Evolutionary conservation across 192 early-diverging fungal genomes (phyloP).

Genomic region (Obelidium mucronatum): DNA sequence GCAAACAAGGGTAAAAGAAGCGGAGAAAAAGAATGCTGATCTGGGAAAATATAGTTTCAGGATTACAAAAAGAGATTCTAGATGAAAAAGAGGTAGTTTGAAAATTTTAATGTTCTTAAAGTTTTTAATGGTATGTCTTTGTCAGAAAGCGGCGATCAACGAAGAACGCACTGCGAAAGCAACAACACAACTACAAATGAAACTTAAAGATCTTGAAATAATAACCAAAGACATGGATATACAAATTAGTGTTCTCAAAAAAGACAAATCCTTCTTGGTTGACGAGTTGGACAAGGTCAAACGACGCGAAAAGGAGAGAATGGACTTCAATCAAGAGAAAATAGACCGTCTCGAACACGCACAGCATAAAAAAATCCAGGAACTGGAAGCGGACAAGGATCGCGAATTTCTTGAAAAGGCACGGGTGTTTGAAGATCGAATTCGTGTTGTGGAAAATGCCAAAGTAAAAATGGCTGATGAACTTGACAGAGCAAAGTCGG

Average conservation of each 20-base stretch:
- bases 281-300: conserved; percentile 54
- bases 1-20: conserved; percentile 36
- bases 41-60: conserved; percentile 33
- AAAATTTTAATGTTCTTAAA: neutral
- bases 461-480: conserved; percentile 19
- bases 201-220: conserved; percentile 50
- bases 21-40: conserved; percentile 35
- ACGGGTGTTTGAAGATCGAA: conserved; percentile 25
- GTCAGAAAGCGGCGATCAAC: too few relatives aligned
- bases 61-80: conserved; percentile 45
- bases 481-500: conserved; percentile 24
- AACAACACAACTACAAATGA: conserved; percentile 13
- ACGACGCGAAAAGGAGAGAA: conserved; percentile 42
- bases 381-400: conserved; percentile 26
- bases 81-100: conserved; percentile 51
- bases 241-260: conserved; percentile 46
- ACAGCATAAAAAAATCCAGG: neutral
- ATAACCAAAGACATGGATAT: conserved; percentile 44
- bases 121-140: neutral
- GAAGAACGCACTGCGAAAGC: too few relatives aligned
- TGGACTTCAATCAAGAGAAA: conserved; percentile 23
- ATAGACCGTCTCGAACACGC: conserved; percentile 4
- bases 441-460: neutral
- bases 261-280: conserved; percentile 52
- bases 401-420: conserved; percentile 4